phyloP scores from a whole-genome alignment of 2,329 filamentous ascomycete species.

The Aspergillus spinulosporus region DNA sequence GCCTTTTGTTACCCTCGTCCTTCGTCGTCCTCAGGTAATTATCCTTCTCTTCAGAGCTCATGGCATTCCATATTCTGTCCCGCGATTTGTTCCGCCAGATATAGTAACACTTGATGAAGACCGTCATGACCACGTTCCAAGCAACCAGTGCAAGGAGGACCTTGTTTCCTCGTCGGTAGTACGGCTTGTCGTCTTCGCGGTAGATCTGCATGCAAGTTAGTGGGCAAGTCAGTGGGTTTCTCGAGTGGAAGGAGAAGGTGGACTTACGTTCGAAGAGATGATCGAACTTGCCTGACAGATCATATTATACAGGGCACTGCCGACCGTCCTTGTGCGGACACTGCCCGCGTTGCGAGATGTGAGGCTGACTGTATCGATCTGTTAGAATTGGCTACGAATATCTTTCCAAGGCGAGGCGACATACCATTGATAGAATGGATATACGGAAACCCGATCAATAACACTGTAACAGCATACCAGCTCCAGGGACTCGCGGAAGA shows the following conservation, averaged over 20 bases:
- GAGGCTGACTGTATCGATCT: constrained; percentile 34
- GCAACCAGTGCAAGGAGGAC: constrained; percentile 51
- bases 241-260: too few species aligned
- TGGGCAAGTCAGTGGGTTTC: too few species aligned
- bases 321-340: constrained; percentile 45
- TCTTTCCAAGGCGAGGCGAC: constrained; percentile 54
- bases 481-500: neutral
- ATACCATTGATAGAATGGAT: constrained; percentile 38
- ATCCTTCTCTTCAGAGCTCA: constrained; percentile 48
- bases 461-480: neutral
- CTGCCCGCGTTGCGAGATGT: constrained; percentile 54
- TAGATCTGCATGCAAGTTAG: constrained; percentile 18
- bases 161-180: constrained; percentile 53
- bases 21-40: constrained; percentile 52
- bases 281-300: constrained; percentile 45
- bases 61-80: constrained; percentile 45
- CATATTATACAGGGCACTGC: constrained; percentile 50
- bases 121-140: constrained; percentile 52
- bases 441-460: constrained; percentile 7
- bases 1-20: constrained; percentile 56
- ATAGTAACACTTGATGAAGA: constrained; percentile 41
- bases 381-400: neutral
- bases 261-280: constrained; percentile 25
- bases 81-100: constrained; percentile 33
- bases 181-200: constrained; percentile 51